Conservation (phyloP, 331 rosid species). For the Spiraea crenata region DNA sequence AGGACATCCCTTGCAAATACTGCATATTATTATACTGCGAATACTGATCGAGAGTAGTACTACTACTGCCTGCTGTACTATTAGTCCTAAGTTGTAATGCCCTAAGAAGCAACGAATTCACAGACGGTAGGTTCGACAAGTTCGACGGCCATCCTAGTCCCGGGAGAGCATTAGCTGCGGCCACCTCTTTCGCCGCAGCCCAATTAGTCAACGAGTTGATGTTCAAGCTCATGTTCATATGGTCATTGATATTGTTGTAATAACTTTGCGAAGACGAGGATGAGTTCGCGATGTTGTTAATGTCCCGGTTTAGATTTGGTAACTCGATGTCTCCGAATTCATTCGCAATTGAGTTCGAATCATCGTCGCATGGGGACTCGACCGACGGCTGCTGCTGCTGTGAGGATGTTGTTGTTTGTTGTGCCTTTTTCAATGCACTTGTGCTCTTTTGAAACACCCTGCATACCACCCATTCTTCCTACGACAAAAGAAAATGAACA, state of each 20-base stretch:
- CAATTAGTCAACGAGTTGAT: conserved; percentile 38
- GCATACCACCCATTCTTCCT: conserved; percentile 99
- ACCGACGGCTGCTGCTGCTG: conserved; percentile 35
- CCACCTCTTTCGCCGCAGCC: conserved; percentile 38
- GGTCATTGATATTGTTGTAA: conserved; percentile 23
- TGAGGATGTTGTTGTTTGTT: conserved; percentile 45
- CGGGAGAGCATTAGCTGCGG: conserved; percentile 30
- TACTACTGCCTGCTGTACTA: not conserved
- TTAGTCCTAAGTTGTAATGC: conserved; percentile 75
- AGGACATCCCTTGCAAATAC: conserved; percentile 1
- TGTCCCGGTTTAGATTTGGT: conserved; percentile 36
- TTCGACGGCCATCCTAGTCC: conserved; percentile 57
- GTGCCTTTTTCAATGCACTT: conserved; percentile 48
- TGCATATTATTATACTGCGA: conserved; percentile 15
- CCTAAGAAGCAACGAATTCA: conserved; percentile 81
- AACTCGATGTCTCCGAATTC: conserved; percentile 74
- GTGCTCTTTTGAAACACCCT: conserved; percentile 83
- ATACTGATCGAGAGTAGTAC: conserved; percentile 21
- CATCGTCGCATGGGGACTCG: conserved; percentile 63
- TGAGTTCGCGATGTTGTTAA: conserved; percentile 33
- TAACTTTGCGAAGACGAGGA: conserved; percentile 39
- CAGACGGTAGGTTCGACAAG: conserved; percentile 43
- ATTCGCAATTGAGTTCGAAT: conserved; percentile 53
- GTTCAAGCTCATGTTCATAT: conserved; percentile 45
- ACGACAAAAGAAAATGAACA: not conserved